Base-by-base conservation (phyloP, 2,329 filamentous ascomycete species). In the Neurospora crassa region DNA sequence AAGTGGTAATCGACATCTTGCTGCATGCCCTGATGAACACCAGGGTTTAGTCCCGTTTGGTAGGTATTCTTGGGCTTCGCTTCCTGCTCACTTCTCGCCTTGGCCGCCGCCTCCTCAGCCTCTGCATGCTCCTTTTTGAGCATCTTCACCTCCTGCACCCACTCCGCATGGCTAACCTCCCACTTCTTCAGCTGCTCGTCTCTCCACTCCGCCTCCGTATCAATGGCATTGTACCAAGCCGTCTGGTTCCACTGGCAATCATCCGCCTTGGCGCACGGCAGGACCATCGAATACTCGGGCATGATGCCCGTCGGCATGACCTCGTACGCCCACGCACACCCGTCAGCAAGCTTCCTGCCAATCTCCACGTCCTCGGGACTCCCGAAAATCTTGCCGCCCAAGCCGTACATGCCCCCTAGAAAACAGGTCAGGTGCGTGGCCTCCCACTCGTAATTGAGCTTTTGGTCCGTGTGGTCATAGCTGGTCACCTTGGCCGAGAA, bases 311-410 rank as follows among this genome's bases (percentile, higher is more conserved):
- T 84, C 0, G 83, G 79, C 42, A 86, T 90, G 37, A 82, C 81
- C 74, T 87, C 84, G 77, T 92, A 92, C 11, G 89, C 89, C 90
- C 90, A 92, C 4, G 90, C 88, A 74, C 90, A 92, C 12, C 89
- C 90, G 71, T 91, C 88, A 0, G 89, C 85, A n/a, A 92, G 85
- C 76, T 86, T 87, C 78, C 85, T 85, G 29, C 85, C 90, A 40
- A 88, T 84, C 74, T 89, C 87, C n/a, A 92, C 80, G 76, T 92
- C 89, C 34, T 85, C 83, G 2, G 85, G 83, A 1, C 84, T 80
- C 10, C 84, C 82, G 73, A 91, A 90, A 53, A 91, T 85, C 77
- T 88, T 89, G 63, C 88, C 88, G 41, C 87, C 88, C 75, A 92
- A 82, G 10, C 85, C 90, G 72, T 90, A 88, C 90, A 92, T 92